Percentiles rank a stretch among this genome's conserved stretches.
phyloP scores from a whole-genome alignment of 2,329 filamentous ascomycete genomes.

The Fusarium proliferatum region DNA sequence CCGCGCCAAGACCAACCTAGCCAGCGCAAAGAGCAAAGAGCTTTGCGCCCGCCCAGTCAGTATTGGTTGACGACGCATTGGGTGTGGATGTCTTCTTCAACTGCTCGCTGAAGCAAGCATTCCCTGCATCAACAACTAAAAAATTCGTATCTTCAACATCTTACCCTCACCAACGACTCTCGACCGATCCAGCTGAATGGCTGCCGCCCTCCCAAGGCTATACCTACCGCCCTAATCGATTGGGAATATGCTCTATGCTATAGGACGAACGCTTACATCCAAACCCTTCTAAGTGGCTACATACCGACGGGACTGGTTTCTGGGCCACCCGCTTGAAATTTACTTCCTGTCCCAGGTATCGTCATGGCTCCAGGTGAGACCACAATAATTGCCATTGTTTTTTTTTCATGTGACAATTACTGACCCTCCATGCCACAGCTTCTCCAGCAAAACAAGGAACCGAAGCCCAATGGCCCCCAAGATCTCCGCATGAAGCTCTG shows the following conservation, averaged over 20 bases:
- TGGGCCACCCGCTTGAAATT: conserved; percentile 20
- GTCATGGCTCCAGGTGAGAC: conserved; percentile 46
- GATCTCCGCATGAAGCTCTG: conserved; percentile 73
- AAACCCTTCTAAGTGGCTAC: conserved; percentile 24
- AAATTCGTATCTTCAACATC: conserved; percentile 22
- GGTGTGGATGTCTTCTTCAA: conserved; percentile 17
- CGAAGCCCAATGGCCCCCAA: conserved; percentile 72
- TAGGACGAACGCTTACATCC: conserved; percentile 16
- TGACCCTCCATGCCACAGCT: conserved; percentile 32
- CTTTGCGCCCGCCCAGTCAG: conserved; percentile 1
- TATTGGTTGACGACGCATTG: conserved; percentile 4
- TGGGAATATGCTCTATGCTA: conserved; percentile 40
- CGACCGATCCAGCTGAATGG: conserved; percentile 35
- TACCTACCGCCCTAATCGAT: conserved; percentile 28
- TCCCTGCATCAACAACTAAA: conserved; percentile 35
- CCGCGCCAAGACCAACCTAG: conserved; percentile 10
- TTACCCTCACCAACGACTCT: conserved; percentile 7
- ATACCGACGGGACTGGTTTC: conserved; percentile 31
- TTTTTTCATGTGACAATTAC: conserved; percentile 9
- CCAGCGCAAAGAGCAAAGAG: conserved; percentile 2
- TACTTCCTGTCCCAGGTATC: conserved; percentile 24
- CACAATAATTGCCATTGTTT: not conserved
- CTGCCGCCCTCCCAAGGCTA: conserved; percentile 21
- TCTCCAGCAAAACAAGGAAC: conserved; percentile 54
- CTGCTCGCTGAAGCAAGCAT: conserved; percentile 16